Evolutionary conservation across 2,329 filamentous ascomycete species (phyloP).

Genomic region (Fusarium fujikuroi): DNA sequence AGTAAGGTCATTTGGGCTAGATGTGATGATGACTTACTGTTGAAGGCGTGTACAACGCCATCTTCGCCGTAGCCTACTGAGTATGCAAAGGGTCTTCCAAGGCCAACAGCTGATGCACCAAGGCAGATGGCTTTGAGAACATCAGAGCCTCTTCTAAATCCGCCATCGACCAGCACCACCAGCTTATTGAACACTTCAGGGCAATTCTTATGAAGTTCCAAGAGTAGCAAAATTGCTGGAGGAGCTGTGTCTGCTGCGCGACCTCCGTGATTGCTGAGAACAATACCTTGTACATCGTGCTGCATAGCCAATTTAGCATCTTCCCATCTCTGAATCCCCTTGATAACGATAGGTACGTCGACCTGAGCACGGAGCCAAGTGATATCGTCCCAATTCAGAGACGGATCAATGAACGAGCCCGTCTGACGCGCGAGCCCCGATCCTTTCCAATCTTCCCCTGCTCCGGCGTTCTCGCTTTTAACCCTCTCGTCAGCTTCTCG

Average conservation of each 20-base stretch:
- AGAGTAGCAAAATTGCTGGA: not conserved
- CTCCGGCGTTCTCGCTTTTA: constrained; percentile 54
- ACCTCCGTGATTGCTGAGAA: constrained; percentile 78
- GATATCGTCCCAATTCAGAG: constrained; percentile 72
- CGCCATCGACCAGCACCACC: not conserved
- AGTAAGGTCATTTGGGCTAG: not conserved
- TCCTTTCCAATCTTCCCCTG: constrained; percentile 63
- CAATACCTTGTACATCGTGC: constrained; percentile 71
- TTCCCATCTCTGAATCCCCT: constrained; percentile 73
- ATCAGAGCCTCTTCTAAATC: not conserved
- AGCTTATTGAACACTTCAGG: not conserved
- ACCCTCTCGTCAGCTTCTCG: constrained; percentile 59
- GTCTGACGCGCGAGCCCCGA: constrained; percentile 65
- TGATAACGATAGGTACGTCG: constrained; percentile 69
- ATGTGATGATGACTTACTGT: not conserved
- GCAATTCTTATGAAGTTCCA: not conserved
- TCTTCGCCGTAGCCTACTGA: not conserved
- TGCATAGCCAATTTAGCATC: constrained; percentile 72
- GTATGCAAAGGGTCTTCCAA: not conserved
- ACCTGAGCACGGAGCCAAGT: constrained; percentile 65
- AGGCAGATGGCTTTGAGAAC: constrained; percentile 1
- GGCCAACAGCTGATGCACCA: not conserved
- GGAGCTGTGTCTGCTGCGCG: constrained; percentile 58
- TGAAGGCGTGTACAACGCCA: not conserved
- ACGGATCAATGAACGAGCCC: constrained; percentile 66